Conservation (phyloP, 1,139 yeast genomes). For the Suhomyces bolitotheri region DNA sequence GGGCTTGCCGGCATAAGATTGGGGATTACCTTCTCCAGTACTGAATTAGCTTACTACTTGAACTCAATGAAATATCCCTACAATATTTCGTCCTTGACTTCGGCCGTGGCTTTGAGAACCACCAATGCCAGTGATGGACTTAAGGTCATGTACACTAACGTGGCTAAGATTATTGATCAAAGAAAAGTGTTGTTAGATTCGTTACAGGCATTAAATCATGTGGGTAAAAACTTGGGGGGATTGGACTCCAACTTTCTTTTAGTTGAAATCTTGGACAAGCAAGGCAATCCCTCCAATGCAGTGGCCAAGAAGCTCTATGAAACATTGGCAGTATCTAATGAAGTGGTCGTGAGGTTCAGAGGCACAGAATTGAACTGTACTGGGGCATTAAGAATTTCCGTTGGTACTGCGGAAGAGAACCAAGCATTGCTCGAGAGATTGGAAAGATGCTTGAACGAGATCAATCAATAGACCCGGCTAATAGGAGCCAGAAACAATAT, state of each 20-base stretch:
- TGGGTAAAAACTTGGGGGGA: conserved; percentile 84
- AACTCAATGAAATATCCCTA: conserved; percentile 96
- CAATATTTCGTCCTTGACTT: conserved; percentile 81
- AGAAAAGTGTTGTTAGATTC: conserved; percentile 47
- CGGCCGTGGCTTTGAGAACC: conserved; percentile 76
- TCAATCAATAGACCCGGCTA: conserved; percentile 5
- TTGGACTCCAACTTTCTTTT: conserved; percentile 82
- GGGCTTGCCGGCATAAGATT: conserved; percentile 94
- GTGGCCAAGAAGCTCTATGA: conserved; percentile 68
- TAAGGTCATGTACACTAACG: conserved; percentile 56
- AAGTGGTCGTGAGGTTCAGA: conserved; percentile 86
- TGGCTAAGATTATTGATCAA: conserved; percentile 52
- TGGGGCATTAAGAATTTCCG: conserved; percentile 83
- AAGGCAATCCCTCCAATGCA: conserved; percentile 66
- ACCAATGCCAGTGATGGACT: conserved; percentile 56
- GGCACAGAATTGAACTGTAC: conserved; percentile 86
- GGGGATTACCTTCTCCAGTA: conserved; percentile 73
- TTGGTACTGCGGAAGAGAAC: conserved; percentile 83
- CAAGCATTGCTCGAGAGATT: conserved; percentile 54
- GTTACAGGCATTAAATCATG: conserved; percentile 54
- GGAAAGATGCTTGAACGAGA: conserved; percentile 20
- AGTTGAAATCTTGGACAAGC: conserved; percentile 62
- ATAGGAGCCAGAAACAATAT: neutral
- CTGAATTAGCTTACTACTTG: conserved; percentile 61
- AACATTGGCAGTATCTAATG: conserved; percentile 65